Conservation (phyloP, 2,329 filamentous ascomycete genomes). For the Raffaelea arxii region DNA sequence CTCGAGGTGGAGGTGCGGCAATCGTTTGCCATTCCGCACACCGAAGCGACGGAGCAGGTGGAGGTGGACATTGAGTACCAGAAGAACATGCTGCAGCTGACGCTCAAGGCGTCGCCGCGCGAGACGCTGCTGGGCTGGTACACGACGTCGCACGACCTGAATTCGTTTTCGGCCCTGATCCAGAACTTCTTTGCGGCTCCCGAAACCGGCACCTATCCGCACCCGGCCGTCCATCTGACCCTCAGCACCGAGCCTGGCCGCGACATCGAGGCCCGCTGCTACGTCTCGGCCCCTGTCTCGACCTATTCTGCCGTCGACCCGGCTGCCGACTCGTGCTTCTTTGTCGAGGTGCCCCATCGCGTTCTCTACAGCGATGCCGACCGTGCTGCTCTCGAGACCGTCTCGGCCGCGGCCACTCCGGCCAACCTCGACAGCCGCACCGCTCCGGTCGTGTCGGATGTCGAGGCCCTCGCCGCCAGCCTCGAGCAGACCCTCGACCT, state of each 20-base stretch:
- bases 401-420: slow-evolving; percentile 52
- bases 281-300: slow-evolving; percentile 91
- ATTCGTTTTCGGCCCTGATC: slow-evolving; percentile 96
- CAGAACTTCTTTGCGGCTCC: slow-evolving; percentile 99
- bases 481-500: slow-evolving; percentile 82
- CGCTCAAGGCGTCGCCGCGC: slow-evolving; percentile 87
- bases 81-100: slow-evolving; percentile 95
- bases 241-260: slow-evolving; percentile 82
- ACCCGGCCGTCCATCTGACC: slow-evolving; percentile 95
- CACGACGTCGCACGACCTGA: slow-evolving; percentile 90
- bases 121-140: slow-evolving; percentile 97
- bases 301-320: slow-evolving; percentile 93
- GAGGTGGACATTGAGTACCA: slow-evolving; percentile 99
- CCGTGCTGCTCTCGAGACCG: slow-evolving; percentile 63
- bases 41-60: slow-evolving; percentile 95
- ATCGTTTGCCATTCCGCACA: slow-evolving; percentile 96
- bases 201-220: slow-evolving; percentile 92
- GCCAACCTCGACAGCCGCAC: slow-evolving; percentile 69
- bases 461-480: slow-evolving; percentile 78
- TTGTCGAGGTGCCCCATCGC: slow-evolving; percentile 94
- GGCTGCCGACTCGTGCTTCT: slow-evolving; percentile 90
- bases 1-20: slow-evolving; percentile 92
- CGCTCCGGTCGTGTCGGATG: slow-evolving; percentile 69
- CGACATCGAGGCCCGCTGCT: slow-evolving; percentile 82
- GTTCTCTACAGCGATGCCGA: slow-evolving; percentile 67